phyloP scores from a whole-genome alignment of 441 rosid species.

The Pelargonium myrrhifolium region DNA sequence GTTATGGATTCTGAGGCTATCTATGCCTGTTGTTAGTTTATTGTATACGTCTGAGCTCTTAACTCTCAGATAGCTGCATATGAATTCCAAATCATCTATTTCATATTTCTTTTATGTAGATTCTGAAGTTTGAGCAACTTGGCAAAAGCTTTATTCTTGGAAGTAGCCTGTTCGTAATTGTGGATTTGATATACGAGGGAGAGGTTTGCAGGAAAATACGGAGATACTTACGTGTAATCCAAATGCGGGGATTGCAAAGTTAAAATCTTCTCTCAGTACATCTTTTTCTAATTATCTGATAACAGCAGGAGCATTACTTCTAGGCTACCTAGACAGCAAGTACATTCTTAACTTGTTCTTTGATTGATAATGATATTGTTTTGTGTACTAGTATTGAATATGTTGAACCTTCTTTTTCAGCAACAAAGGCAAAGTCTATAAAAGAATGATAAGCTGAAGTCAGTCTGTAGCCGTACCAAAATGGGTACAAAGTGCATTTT shows the following conservation, averaged over 20 bases:
- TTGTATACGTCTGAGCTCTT: conserved; percentile 3
- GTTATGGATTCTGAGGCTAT: conserved; percentile 11
- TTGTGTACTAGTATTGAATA: conserved; percentile 14
- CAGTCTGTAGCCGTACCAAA: not conserved
- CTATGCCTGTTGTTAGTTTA: conserved; percentile 7
- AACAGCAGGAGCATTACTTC: conserved; percentile 9
- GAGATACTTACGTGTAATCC: conserved; percentile 3
- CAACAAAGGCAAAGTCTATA: conserved; percentile 14
- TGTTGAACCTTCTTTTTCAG: conserved; percentile 4
- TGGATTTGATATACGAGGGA: conserved; percentile 11
- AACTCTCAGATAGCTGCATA: conserved; percentile 1
- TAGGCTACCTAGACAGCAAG: conserved; percentile 9
- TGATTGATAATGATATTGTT: conserved; percentile 11
- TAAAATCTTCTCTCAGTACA: not conserved
- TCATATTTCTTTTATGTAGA: conserved; percentile 20
- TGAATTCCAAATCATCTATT: conserved; percentile 9
- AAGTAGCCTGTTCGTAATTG: conserved; percentile 15
- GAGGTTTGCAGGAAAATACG: conserved; percentile 12
- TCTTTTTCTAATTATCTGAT: conserved; percentile 12
- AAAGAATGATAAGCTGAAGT: conserved; percentile 2
- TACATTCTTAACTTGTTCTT: conserved; percentile 22
- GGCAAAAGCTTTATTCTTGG: conserved; percentile 11
- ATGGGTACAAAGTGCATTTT: conserved; percentile 1
- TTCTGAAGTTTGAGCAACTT: conserved; percentile 28
- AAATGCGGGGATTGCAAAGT: conserved; percentile 16